Conservation (phyloP, 768 basidiomycete species). For the Daedalea quercina region DNA sequence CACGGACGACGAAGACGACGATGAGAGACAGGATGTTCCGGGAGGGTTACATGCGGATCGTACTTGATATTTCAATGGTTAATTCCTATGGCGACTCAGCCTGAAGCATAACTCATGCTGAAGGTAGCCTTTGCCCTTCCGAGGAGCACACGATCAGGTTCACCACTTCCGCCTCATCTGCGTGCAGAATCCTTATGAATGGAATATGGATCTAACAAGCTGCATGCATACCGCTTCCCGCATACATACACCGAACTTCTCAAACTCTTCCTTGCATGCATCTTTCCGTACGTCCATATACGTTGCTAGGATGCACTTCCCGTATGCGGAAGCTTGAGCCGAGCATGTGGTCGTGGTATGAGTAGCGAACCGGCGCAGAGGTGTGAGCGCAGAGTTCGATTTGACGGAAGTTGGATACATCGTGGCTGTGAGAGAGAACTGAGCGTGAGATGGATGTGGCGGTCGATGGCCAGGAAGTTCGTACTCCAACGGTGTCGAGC, state of each 20-base stretch:
- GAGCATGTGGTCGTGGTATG: conserved; percentile 71
- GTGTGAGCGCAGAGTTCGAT: conserved; percentile 26
- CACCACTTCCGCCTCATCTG: conserved; percentile 57
- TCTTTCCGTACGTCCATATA: conserved; percentile 84
- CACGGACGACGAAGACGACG: conserved; percentile 5
- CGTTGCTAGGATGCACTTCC: conserved; percentile 76
- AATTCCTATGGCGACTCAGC: too few relatives aligned
- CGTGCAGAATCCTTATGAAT: background rate
- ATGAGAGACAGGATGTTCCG: conserved; percentile 14
- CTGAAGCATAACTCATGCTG: too few relatives aligned
- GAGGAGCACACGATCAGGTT: conserved; percentile 2
- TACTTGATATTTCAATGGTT: background rate
- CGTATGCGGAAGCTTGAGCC: conserved; percentile 70
- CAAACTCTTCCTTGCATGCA: conserved; percentile 80
- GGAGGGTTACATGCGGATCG: conserved; percentile 21
- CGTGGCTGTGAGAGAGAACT: too few relatives aligned
- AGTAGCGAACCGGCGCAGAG: conserved; percentile 59
- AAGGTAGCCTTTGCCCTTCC: too few relatives aligned
- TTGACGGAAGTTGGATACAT: conserved; percentile 16
- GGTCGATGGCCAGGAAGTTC: too few relatives aligned
- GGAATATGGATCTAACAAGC: background rate
- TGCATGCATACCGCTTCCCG: conserved; percentile 57
- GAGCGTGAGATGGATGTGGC: too few relatives aligned
- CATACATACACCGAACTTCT: conserved; percentile 77
- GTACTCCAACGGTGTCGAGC: too few relatives aligned